A percentile compares a stretch with the other conserved stretches of the same genome.
Evolutionary conservation across 176 grass and related monocot species (phyloP).

Genomic region (Calamus simplicifolius): DNA sequence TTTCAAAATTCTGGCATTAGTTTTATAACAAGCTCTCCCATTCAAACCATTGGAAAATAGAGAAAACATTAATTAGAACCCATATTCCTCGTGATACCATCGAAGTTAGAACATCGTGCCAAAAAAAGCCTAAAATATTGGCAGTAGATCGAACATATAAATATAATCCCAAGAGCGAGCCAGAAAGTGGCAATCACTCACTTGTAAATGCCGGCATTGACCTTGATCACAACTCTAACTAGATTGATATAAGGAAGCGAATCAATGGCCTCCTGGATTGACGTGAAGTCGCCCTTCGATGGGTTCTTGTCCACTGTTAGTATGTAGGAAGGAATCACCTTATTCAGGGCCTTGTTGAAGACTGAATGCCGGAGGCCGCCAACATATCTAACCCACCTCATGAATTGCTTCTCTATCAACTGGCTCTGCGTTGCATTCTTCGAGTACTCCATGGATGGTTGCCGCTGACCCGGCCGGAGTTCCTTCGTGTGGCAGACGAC

Average conservation of each 20-base stretch:
- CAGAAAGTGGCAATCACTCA: conserved; percentile 19
- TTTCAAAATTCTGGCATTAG: too few species aligned
- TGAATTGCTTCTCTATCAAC: conserved; percentile 58
- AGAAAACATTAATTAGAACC: too few species aligned
- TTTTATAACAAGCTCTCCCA: too few species aligned
- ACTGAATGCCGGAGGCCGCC: conserved; percentile 42
- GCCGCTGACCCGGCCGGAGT: conserved; percentile 28
- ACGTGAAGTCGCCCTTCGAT: conserved; percentile 43
- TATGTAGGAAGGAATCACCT: conserved; percentile 37
- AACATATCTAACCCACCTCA: conserved; percentile 68
- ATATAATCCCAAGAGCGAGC: too few species aligned
- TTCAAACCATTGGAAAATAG: too few species aligned
- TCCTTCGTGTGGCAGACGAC: conserved; percentile 41
- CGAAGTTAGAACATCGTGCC: too few species aligned
- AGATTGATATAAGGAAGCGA: conserved; percentile 83
- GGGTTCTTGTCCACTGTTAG: conserved; percentile 66
- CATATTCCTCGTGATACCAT: too few species aligned
- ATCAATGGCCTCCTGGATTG: conserved; percentile 83
- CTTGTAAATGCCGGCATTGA: conserved; percentile 91
- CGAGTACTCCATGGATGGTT: conserved; percentile 29
- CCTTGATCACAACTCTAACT: conserved; percentile 73
- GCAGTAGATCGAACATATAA: too few species aligned
- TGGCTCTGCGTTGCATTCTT: conserved; percentile 46
- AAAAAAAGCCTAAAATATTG: too few species aligned
- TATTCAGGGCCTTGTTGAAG: conserved; percentile 43